Base-by-base conservation (phyloP, 1,139 yeast genomes). In the Wickerhamomyces sp. region DNA sequence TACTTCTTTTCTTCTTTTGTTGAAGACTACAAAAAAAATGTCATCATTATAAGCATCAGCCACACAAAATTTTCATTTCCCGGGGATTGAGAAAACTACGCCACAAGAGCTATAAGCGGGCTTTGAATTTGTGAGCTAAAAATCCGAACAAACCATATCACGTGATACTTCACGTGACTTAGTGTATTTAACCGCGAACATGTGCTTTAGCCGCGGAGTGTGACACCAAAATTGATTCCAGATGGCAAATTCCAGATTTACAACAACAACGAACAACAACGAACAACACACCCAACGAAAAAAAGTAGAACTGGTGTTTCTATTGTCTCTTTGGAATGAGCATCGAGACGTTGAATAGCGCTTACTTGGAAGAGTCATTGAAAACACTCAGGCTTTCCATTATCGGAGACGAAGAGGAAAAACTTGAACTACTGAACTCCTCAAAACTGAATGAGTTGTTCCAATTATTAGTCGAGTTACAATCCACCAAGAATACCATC, bases 341-440 rank as follows among this genome's bases (percentile, higher is more conserved):
- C n/a, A n/a, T n/a, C n/a, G n/a, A n/a, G n/a, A n/a, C n/a, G n/a
- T n/a, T n/a, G n/a, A n/a, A n/a, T n/a, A n/a, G n/a, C n/a, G n/a
- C n/a, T n/a, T n/a, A n/a, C n/a, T n/a, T n/a, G n/a, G 19, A 31
- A 21, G 15, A 30, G 17, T 31, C 34, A 9, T 23, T 50, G 15
- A 33, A 38, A 23, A 45, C 42, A 13, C 33, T 47, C 3, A 37
- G 52, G 18, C 41, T 49, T 16, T 38, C 49, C 3, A 43, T 51
- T 16, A 47, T 49, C 16, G 55, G 55, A 7, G 53, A 51, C 25
- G 51, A 51, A 7, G 54, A 49, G 19, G 47, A 43, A 33, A 51
- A 51, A 32, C 26, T 23, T 13, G 23, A 24, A 6, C 26, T 44
- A 2, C 11, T 37, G 2, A 21, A 33, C 20, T 42, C 46, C n/a